Base-by-base conservation (phyloP, 148 eudicot species). In the Persicaria maculosa region DNA sequence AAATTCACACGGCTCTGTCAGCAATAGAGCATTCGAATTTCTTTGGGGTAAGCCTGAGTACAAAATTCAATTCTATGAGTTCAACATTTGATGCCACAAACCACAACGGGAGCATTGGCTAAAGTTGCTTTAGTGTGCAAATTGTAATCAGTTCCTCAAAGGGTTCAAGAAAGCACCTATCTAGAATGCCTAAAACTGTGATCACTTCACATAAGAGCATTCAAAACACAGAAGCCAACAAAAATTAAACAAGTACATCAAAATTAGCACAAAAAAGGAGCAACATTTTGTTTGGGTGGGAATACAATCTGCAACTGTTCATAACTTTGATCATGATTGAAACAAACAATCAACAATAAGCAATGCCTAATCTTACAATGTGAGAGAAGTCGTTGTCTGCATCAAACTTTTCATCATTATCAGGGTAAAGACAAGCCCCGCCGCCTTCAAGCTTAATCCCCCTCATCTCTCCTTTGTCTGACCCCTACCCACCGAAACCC, bases 311-410 rank as follows among this genome's bases (percentile, higher is more conserved):
- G 40, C 40, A 31, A 31, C 40, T 31, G 40, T 31, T 31, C 40
- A 31, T 31, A 31, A 31, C 40, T 31, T 31, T 31, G 57, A 52
- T 52, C 57, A 52, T 52, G 57, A 52, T 31, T 31, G 40, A 31
- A 31, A 31, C 40, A 31, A 31, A 31, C 40, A 31, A 48, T 7
- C 52, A 48, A 48, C 12, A 48, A 48, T 8, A 48, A 57, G 62
- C 62, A 47, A 54, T 40, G 75, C 12, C 71, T 47, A 44, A 20
- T 73, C 88, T 82, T 82, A 85, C 88, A 82, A 85, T 74, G 85
- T 82, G 77, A 74, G 84, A 76, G 77, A 85, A 80, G 31, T 80
- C 88, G 25, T 5, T 80, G 53, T 80, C 88, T 62, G 88, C 85
- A 82, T 85, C 88, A 72, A 85, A 71, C 68, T 76, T 74, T 77